These are phyloP conservation scores for Hypoxylon sp. DNA, from an alignment of 2,329 filamentous ascomycete genomes.

Conservation along the genomic window DNA sequence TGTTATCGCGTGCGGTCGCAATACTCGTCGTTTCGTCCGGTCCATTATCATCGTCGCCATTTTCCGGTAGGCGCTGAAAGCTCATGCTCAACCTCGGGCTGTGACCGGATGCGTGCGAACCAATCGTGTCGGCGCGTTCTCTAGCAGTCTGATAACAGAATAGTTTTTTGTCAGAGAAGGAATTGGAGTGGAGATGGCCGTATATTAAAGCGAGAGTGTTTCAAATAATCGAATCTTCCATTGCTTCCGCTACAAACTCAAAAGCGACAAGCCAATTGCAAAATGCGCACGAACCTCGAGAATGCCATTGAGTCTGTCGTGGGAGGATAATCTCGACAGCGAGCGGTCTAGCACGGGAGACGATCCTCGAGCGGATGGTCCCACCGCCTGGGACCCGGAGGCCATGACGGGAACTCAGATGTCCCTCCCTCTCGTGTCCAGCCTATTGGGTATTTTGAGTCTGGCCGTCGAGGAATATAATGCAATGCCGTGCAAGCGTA, in stretches of 20 bases:
- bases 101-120: constrained; percentile 41
- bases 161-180: constrained; percentile 20
- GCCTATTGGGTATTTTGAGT: constrained; percentile 8
- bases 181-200: background rate
- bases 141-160: constrained; percentile 55
- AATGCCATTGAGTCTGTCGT: constrained; percentile 61
- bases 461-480: constrained; percentile 16
- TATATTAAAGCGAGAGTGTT: background rate
- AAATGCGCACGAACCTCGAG: constrained; percentile 58
- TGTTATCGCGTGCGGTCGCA: constrained; percentile 52
- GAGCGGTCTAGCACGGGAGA: constrained; percentile 38
- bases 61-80: constrained; percentile 34
- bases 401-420: constrained; percentile 22
- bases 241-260: background rate
- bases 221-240: background rate
- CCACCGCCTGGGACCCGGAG: constrained; percentile 35
- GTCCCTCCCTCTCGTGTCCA: background rate
- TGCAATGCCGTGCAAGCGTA: constrained; percentile 19
- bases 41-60: constrained; percentile 33
- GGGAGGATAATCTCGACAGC: constrained; percentile 52
- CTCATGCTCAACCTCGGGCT: constrained; percentile 45
- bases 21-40: constrained; percentile 61
- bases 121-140: constrained; percentile 60
- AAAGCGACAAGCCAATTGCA: constrained; percentile 3
- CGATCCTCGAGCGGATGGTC: constrained; percentile 38